Evolutionary conservation across 768 basidiomycete species (phyloP), one percentile per base, ranked within the genome.

Genomic region (Terana coerulea): DNA sequence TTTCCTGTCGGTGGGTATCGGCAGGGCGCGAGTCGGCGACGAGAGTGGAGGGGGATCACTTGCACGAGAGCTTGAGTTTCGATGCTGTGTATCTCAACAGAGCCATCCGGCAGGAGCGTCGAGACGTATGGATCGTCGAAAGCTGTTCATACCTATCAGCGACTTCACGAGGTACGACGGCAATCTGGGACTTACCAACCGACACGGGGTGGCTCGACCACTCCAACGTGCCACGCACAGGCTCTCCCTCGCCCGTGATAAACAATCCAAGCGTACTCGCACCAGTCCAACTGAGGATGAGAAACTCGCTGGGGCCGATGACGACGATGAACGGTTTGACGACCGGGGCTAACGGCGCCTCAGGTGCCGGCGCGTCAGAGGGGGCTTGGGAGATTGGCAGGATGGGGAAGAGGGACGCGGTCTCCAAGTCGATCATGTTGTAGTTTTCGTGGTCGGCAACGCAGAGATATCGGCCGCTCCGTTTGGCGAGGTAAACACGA

Each of bases 221-320:
- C 63, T 91, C 80, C 37, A 97, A 70, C 1, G 94, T 95, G 2
- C 93, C 93, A 40, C 94, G 78, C 7, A 92, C 85, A 4, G 95
- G 92, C 66, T 95, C 93, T 0, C 92, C 94, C 2, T 81, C 79
- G 0, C 83, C 80, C 12, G 80, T 91, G 57, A 98, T 75, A 59
- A 98, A 98, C 9, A 98, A 71, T 0, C 95, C 95, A 34, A 98
- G 72, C 0, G 90, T 89, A 47, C 78, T 82, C 3, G 75, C 69
- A 12, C 91, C 95, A 1, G 86, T 93, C 80, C 87, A 94, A 2
- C 88, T 89, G 14, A 91, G 73, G 19, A 97, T 75, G 36, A 98
- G 76, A 59, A 94, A 97, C 66, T 97, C 94, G 57, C 79, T 81
- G 26, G 81, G 80, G 30, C 78, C 75, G 22, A 95, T 79, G 21